Base-by-base conservation (phyloP, 2,329 filamentous ascomycete species). In the Fusarium siculi region DNA sequence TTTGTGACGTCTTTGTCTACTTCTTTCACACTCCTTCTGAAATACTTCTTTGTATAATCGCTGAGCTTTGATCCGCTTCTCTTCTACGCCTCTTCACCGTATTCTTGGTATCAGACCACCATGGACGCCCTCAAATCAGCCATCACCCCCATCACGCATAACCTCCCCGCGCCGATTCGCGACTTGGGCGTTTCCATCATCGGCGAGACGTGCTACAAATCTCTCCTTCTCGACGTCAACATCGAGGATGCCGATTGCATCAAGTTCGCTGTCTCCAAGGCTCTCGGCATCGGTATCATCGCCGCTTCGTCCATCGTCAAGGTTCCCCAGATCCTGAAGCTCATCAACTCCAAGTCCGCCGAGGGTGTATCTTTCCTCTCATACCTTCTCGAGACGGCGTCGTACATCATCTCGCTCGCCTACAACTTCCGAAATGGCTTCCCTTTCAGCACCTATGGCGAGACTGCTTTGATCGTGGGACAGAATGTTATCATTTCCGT, bases 401-500 rank as follows among this genome's bases (percentile, higher is more conserved):
- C 92, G 66, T 96, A 97, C 84, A 88, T 98, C 78, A 97, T 98
- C 83, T 93, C 92, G 9, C 89, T 99, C 75, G 93, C 94, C 58
- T 99, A 99, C 87, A 97, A 97, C 82, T 87, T 93, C 74, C 94
- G 96, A 80, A 94, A 95, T 79, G 92, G 91, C 30, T 98, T 97
- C 77, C 96, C 96, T 7, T 98, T 99, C 84, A 97, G 93, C 87
- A 99, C 96, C 16, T 99, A 93, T 82, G 96, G 96, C 82, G 96
- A 99, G 88, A 96, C 94, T 34, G 95, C 93, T 42, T 87, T 98
- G 79, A 98, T 99, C 77, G 89, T 96, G 55, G 91, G 92, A 66
- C 96, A 99, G 86, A 97, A 99, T 83, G 90, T 98, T 47, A 89
- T 95, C 68, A 97, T 99, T 80, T 92, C 92, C 9, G 90, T 95